phyloP scores from a whole-genome alignment of 768 basidiomycete species.

The Udeniomyces megalosporus region DNA sequence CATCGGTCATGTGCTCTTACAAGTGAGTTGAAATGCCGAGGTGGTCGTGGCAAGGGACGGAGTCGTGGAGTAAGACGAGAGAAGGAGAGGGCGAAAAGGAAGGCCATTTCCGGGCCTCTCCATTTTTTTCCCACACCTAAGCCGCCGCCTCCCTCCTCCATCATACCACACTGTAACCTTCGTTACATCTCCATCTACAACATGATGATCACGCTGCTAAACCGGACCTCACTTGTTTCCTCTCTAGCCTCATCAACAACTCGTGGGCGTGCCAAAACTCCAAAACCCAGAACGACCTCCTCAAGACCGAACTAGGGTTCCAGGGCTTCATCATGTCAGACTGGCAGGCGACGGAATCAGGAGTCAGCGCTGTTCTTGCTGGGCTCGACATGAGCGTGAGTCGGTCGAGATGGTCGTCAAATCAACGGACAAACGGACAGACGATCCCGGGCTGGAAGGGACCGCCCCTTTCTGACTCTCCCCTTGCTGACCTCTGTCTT shows the following conservation, averaged over 20 bases:
- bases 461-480: no score
- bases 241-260: slow-evolving; percentile 25
- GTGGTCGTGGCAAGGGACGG: no score
- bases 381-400: not conserved
- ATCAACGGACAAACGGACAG: not conserved
- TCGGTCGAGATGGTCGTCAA: not conserved
- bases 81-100: no score
- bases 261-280: slow-evolving; percentile 63
- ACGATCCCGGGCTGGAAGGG: no score
- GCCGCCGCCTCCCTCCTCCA: no score
- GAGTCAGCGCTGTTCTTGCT: not conserved
- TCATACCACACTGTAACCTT: no score
- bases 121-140: not conserved
- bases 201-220: no score
- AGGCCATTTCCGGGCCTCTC: slow-evolving; percentile 19
- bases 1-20: slow-evolving; percentile 61
- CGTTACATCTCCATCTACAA: no score
- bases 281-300: slow-evolving; percentile 51
- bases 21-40: no score
- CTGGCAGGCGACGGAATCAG: slow-evolving; percentile 18
- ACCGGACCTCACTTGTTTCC: no score
- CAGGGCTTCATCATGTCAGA: slow-evolving; percentile 37
- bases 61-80: no score
- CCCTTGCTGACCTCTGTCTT: no score
- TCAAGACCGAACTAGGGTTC: slow-evolving; percentile 61